Conservation (phyloP, 2,329 filamentous ascomycete genomes). For the Botrytis aclada region DNA sequence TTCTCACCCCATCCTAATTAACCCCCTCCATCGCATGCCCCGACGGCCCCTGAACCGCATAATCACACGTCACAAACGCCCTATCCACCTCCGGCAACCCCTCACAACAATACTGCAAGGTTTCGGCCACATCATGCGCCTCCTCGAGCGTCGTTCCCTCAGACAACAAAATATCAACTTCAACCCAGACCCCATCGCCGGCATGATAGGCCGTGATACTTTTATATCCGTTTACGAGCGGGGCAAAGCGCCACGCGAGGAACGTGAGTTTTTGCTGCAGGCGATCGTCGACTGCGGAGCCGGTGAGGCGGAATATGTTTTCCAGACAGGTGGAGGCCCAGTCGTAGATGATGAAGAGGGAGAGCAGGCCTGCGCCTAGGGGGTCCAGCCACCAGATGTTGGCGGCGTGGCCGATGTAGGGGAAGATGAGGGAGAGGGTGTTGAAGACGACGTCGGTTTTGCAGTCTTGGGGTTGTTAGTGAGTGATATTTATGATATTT, state of each 20-base stretch:
- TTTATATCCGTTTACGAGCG: conserved; percentile 50
- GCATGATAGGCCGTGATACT: conserved; percentile 54
- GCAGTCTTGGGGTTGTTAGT: conserved; percentile 44
- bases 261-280: conserved; percentile 54
- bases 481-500: no score
- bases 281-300: conserved; percentile 48
- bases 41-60: conserved; percentile 29
- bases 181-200: conserved; percentile 58
- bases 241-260: conserved; percentile 52
- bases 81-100: conserved; percentile 41
- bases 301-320: conserved; percentile 55
- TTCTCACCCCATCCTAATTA: not conserved
- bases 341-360: conserved; percentile 65
- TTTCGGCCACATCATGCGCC: conserved; percentile 57
- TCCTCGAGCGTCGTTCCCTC: conserved; percentile 48
- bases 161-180: conserved; percentile 55
- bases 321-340: conserved; percentile 59
- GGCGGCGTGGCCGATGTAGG: conserved; percentile 53
- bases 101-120: conserved; percentile 57
- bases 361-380: conserved; percentile 56
- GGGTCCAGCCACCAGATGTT: conserved; percentile 63
- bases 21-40: conserved; percentile 29
- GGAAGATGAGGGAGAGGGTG: conserved; percentile 57
- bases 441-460: conserved; percentile 62
- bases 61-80: conserved; percentile 41